Evolutionary conservation across 2,329 filamentous ascomycete species (phyloP).

Genomic region (Pseudogymnoascus sp.): DNA sequence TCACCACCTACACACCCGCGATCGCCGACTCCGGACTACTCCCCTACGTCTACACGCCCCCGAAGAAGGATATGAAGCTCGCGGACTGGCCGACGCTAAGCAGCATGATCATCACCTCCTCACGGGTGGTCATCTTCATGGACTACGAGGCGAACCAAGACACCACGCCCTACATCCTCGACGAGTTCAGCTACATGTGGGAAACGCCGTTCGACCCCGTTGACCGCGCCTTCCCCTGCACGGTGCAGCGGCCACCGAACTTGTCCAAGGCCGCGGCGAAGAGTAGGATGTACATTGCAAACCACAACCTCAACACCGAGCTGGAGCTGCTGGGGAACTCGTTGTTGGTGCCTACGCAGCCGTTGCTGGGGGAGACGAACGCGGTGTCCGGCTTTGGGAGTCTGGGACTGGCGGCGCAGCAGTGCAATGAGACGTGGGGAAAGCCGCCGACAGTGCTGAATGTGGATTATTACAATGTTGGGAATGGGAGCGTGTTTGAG

Average conservation of each 20-base stretch:
- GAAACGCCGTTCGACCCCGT: conserved; percentile 74
- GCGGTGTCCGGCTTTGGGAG: conserved; percentile 55
- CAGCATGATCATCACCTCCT: conserved; percentile 61
- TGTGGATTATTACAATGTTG: conserved; percentile 72
- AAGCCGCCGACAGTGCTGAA: conserved; percentile 69
- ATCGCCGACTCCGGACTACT: conserved; percentile 65
- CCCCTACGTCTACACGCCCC: conserved; percentile 65
- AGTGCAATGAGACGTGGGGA: conserved; percentile 55
- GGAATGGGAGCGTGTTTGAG: conserved; percentile 66
- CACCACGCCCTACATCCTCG: conserved; percentile 72
- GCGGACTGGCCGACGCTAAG: conserved; percentile 78
- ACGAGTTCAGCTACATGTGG: conserved; percentile 84
- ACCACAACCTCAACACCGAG: conserved; percentile 84
- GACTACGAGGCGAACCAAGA: conserved; percentile 75
- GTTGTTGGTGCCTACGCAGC: conserved; percentile 64
- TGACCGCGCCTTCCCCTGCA: conserved; percentile 64
- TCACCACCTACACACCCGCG: conserved; percentile 55
- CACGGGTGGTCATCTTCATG: conserved; percentile 72
- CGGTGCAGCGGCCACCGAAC: conserved; percentile 64
- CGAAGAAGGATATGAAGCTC: conserved; percentile 60
- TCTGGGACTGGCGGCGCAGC: conserved; percentile 54
- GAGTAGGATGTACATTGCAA: conserved; percentile 69
- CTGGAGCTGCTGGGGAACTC: conserved; percentile 56
- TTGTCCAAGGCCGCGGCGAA: conserved; percentile 45
- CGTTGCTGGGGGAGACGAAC: conserved; percentile 65